Conservation (phyloP, 176 grass and related monocot species). For the Tillandsia fasciculata region DNA sequence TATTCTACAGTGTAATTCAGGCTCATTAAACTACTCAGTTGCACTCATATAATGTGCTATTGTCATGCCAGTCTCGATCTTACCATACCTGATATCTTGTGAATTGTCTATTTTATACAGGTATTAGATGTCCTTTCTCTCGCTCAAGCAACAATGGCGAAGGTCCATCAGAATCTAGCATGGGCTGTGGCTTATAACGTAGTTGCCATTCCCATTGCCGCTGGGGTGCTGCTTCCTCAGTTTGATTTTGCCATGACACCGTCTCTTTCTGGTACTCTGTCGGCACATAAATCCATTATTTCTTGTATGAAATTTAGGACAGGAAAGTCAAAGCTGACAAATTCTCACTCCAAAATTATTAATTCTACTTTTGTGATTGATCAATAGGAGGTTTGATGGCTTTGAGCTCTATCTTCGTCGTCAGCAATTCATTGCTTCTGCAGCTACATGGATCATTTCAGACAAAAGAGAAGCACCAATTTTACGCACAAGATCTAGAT, state of each 20-base stretch:
- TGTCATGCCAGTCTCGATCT: too few relatives aligned
- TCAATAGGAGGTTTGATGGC: slow-evolving; percentile 84
- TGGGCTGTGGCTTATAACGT: slow-evolving; percentile 94
- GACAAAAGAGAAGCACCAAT: slow-evolving; percentile 23
- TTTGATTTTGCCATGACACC: slow-evolving; percentile 97
- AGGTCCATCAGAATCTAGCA: slow-evolving; percentile 87
- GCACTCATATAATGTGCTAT: too few relatives aligned
- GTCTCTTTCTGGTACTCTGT: slow-evolving; percentile 60
- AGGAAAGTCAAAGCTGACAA: not conserved
- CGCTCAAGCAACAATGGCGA: slow-evolving; percentile 81
- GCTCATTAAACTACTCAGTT: too few relatives aligned
- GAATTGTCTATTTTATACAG: slow-evolving; percentile 19
- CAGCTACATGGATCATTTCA: slow-evolving; percentile 60
- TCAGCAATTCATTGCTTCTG: slow-evolving; percentile 92
- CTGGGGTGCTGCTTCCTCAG: slow-evolving; percentile 62
- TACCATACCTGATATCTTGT: not conserved
- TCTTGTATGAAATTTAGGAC: not conserved
- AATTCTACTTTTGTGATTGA: not conserved
- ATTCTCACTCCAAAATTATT: not conserved
- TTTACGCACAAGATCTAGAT: not conserved
- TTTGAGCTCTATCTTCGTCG: slow-evolving; percentile 81
- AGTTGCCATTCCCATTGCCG: slow-evolving; percentile 59
- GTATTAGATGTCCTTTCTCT: slow-evolving; percentile 66
- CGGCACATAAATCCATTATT: too few relatives aligned
- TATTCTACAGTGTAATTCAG: not conserved